Percentiles rank a stretch among this genome's conserved stretches.
These are phyloP conservation scores for Ampelomyces quisqualis DNA, from an alignment of 2,329 filamentous ascomycete species.

Conservation along the genomic window DNA sequence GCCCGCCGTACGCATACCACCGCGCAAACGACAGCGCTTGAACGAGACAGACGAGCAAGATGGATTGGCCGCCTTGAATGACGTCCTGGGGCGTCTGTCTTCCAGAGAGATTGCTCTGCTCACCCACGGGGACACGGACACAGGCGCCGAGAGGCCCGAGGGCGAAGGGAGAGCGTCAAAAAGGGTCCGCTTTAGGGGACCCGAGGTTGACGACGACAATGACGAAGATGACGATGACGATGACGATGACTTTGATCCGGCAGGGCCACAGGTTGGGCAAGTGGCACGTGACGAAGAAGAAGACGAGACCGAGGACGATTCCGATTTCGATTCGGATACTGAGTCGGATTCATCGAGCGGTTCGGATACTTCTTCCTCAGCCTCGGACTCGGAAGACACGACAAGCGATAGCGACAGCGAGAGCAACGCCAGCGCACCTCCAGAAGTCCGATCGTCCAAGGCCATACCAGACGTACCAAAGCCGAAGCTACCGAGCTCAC, in stretches of 20 bases:
- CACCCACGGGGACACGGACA: neutral
- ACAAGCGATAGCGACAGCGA: slow-evolving; percentile 44
- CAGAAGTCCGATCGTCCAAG: slow-evolving; percentile 28
- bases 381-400: slow-evolving; percentile 16
- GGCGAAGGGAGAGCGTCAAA: slow-evolving; percentile 9
- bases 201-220: slow-evolving; percentile 13
- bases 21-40: slow-evolving; percentile 63
- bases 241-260: slow-evolving; percentile 33
- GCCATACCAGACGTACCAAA: slow-evolving; percentile 5
- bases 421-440: slow-evolving; percentile 37
- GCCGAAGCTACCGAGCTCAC: neutral
- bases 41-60: slow-evolving; percentile 35
- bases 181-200: slow-evolving; percentile 27
- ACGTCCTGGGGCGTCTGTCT: slow-evolving; percentile 4
- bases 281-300: slow-evolving; percentile 11
- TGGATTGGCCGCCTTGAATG: slow-evolving; percentile 15
- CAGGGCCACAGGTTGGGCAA: slow-evolving; percentile 14
- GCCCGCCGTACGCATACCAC: slow-evolving; percentile 69
- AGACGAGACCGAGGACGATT: slow-evolving; percentile 7
- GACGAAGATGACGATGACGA: slow-evolving; percentile 29
- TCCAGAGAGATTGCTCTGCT: neutral
- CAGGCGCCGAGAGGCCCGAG: neutral
- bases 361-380: slow-evolving; percentile 10
- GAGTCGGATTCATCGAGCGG: slow-evolving; percentile 33
- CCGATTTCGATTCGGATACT: slow-evolving; percentile 15